Percentiles rank a stretch among this genome's conserved stretches.
These are phyloP conservation scores for Microdochium bolleyi DNA, from an alignment of 2,329 filamentous ascomycete genomes.

Conservation along the genomic window DNA sequence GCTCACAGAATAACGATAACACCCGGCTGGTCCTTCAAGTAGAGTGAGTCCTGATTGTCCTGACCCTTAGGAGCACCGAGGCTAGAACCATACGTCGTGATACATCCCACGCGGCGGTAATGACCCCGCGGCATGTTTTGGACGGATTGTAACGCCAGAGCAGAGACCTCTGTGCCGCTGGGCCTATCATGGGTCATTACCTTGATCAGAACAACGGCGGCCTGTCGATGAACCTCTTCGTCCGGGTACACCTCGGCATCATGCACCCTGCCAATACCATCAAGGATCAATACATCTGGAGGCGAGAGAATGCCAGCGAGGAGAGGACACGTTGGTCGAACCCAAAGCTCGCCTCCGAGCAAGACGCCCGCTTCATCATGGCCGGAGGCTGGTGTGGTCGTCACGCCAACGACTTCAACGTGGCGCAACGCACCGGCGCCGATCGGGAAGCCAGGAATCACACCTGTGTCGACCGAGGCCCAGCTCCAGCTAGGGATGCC, in stretches of 20 bases:
- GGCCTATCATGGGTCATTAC: background rate
- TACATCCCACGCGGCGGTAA: background rate
- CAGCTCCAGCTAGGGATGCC: constrained; percentile 8
- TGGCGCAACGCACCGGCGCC: background rate
- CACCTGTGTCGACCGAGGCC: constrained; percentile 7
- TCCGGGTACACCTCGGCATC: background rate
- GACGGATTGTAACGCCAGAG: background rate
- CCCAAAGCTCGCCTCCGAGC: background rate
- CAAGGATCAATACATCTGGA: background rate
- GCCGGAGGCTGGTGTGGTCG: background rate
- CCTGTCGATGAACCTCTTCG: background rate
- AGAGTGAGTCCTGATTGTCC: background rate
- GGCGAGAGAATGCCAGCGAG: background rate
- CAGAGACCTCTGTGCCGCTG: background rate
- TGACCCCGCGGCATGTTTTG: background rate
- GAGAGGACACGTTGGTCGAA: background rate
- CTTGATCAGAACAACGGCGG: background rate
- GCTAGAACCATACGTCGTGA: background rate
- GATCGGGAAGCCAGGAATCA: background rate
- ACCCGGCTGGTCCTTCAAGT: background rate
- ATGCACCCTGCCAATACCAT: background rate
- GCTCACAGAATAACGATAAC: background rate
- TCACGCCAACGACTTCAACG: background rate
- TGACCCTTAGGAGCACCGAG: background rate
- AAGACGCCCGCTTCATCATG: background rate